Base-by-base conservation (phyloP, 345 rosid species). In the Mangifera indica region DNA sequence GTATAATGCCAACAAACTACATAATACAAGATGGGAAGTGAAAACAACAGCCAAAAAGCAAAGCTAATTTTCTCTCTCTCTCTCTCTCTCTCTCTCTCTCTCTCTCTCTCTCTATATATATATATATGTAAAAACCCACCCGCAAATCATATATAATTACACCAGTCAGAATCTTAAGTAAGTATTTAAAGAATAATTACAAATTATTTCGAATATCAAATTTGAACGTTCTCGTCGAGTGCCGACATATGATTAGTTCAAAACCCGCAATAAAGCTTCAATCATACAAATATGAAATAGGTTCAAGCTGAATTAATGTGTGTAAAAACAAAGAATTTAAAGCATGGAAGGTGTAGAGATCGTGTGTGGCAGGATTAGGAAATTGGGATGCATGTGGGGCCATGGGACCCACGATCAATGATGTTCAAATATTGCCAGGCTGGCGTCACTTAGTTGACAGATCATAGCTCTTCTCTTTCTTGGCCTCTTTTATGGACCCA, bases 361-460 rank as follows among this genome's bases (percentile, higher is more conserved):
- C 53, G 5, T 9, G 15, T 56, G 42, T 44, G 63, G 72, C 63
- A n/a, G 53, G 21, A 45, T 13, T 22, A 25, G 72, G 10, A 3
- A 42, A 3, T 52, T 58, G 52, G 26, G 17, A 1, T 29, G 72
- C 57, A 49, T 51, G 25, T 68, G 44, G 46, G 13, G 18, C 7
- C 14, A 3, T 54, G 48, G 40, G 63, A 15, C 63, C 63, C 63
- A 5, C 13, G 0, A 32, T 22, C 7, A 40, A 55, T 32, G 4
- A 20, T 54, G 34, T 0, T 17, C 6, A 18, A 15, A 57, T 37
- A 56, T 13, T 57, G 63, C 72, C 63, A 56, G 72, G 24, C 72
- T 57, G 72, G 63, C 63, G 22, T 15, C 63, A 21, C 72, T 21
- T 40, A 3, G 24, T 69, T 69, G 72, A 40, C 63, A 56, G 62